Evolutionary conservation across 2,329 filamentous ascomycete species (phyloP).

Genomic region (Penicillium digitatum): DNA sequence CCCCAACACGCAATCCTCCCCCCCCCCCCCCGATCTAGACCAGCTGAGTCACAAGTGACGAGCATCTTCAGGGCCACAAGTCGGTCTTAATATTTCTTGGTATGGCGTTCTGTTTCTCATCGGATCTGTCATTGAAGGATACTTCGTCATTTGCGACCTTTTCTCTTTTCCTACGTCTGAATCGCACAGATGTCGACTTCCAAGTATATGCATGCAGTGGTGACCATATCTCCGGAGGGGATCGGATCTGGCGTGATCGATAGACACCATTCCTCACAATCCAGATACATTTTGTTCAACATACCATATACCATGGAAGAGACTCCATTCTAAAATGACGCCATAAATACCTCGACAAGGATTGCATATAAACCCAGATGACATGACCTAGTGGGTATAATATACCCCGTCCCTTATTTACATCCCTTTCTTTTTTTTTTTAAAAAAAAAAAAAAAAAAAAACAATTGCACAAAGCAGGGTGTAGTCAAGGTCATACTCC

Average conservation of each 20-base stretch:
- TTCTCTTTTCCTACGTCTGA: too few relatives aligned
- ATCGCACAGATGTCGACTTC: conserved; percentile 2
- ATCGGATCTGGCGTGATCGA: conserved; percentile 15
- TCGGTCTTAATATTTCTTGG: background rate
- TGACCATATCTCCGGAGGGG: conserved; percentile 15
- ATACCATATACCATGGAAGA: background rate
- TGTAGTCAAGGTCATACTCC: background rate
- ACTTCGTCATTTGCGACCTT: too few relatives aligned
- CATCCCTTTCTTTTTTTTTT: background rate
- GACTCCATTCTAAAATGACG: background rate
- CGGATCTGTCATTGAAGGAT: too few relatives aligned
- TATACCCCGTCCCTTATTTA: background rate
- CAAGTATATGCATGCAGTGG: conserved; percentile 11
- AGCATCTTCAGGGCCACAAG: background rate
- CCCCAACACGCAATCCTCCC: conserved; percentile 4
- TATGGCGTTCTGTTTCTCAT: too few relatives aligned
- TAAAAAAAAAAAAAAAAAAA: too few relatives aligned
- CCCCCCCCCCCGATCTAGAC: conserved; percentile 6
- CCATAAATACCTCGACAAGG: conserved; percentile 3
- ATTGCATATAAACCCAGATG: background rate
- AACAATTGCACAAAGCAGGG: background rate
- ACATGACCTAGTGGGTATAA: background rate
- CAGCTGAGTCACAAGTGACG: conserved; percentile 7
- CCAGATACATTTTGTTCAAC: background rate
- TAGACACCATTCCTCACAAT: background rate